These are phyloP conservation scores for Pleurotus citrinopileatus DNA, from an alignment of 768 basidiomycete species.

Conservation along the genomic window DNA sequence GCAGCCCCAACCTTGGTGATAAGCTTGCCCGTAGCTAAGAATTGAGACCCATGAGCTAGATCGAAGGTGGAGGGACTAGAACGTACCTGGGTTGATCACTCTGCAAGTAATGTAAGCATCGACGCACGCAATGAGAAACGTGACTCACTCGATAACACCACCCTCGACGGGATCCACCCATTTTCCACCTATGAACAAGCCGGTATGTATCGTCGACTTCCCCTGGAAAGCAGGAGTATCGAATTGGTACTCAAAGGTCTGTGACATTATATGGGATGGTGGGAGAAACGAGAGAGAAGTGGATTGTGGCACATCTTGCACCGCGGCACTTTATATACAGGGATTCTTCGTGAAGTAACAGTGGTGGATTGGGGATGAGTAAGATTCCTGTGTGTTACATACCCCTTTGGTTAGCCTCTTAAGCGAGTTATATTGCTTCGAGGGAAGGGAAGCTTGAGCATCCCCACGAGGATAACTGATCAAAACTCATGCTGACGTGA, in stretches of 20 bases:
- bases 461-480: too few species aligned
- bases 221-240: slow-evolving; percentile 43
- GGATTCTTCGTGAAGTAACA: too few species aligned
- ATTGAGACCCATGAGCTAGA: slow-evolving; percentile 10
- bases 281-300: neutral
- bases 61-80: neutral
- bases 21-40: slow-evolving; percentile 59
- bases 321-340: too few species aligned
- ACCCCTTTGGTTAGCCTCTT: too few species aligned
- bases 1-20: slow-evolving; percentile 58
- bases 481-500: too few species aligned
- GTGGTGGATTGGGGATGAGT: too few species aligned
- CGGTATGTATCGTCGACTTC: slow-evolving; percentile 42
- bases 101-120: slow-evolving; percentile 25
- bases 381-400: too few species aligned
- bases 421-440: too few species aligned
- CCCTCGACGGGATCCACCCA: slow-evolving; percentile 55
- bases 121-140: neutral
- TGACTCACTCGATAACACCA: slow-evolving; percentile 67
- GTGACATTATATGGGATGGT: slow-evolving; percentile 31
- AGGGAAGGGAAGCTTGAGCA: too few species aligned
- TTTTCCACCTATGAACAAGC: slow-evolving; percentile 71
- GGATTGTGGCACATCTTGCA: too few species aligned
- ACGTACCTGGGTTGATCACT: slow-evolving; percentile 53
- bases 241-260: slow-evolving; percentile 40